Conservation (phyloP, 1,139 yeast genomes). For the Sugiyamaella pinicola region DNA sequence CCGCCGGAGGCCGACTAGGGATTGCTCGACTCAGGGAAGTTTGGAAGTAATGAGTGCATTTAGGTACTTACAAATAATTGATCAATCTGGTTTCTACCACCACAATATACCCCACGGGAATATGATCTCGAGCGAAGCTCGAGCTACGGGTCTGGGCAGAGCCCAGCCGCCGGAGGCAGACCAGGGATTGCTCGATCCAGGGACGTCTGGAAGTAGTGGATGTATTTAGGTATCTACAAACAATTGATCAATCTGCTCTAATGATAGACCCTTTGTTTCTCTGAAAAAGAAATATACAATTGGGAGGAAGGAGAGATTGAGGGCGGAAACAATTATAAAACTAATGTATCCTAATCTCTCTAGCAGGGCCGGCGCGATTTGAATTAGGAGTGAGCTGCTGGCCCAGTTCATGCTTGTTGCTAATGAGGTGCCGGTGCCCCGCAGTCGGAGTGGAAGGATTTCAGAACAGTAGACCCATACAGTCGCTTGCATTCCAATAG, state of each 20-base stretch:
- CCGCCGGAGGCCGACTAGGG: no score
- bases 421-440: slow-evolving; percentile 53
- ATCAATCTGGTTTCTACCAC: no score
- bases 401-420: slow-evolving; percentile 56
- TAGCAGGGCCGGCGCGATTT: slow-evolving; percentile 45
- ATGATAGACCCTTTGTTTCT: slow-evolving; percentile 58
- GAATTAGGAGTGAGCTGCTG: slow-evolving; percentile 48
- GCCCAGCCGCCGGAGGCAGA: no score
- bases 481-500: slow-evolving; percentile 57
- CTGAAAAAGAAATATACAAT: slow-evolving; percentile 51
- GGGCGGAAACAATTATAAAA: slow-evolving; percentile 36
- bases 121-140: no score
- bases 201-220: no score
- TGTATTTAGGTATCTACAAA: slow-evolving; percentile 12
- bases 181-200: no score
- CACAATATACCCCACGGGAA: no score
- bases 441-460: slow-evolving; percentile 56
- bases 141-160: no score
- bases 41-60: no score
- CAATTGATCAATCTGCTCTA: slow-evolving; percentile 54
- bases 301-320: slow-evolving; percentile 47
- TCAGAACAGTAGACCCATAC: slow-evolving; percentile 40
- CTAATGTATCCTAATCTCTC: slow-evolving; percentile 41
- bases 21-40: no score
- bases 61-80: no score